Base-by-base conservation (phyloP, 2,329 filamentous ascomycete species). In the Ophiostoma australiae region DNA sequence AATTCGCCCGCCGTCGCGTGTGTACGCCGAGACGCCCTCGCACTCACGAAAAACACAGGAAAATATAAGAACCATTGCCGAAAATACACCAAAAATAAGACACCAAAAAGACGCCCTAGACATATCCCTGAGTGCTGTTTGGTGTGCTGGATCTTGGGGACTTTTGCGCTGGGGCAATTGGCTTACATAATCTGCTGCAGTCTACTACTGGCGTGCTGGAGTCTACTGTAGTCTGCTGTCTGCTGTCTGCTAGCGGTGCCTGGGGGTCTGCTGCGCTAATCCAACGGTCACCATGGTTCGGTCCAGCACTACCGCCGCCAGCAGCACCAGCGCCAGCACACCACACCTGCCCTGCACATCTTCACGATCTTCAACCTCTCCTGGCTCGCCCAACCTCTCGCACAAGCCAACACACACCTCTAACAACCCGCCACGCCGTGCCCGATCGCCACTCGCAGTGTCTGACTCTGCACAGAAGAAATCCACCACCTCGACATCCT, bases 371-470 rank as follows among this genome's bases (percentile, higher is more conserved):
- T 37, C 61, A 31, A 11, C 33, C 17, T 39, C 61, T 39, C 7
- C 31, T 11, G 33, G 8, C 31, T 31, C 31, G 31, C 10, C 61
- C 61, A 39, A 31, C 15, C 17, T 20, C 35, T 13, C 10, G 39
- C 39, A 10, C 15, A 41, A 41, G 35, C 27, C 27, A 35, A 5
- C 58, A 35, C 27, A 63, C 27, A 17, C 58, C 27, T 31, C 35
- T n/a, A 66, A 17, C 35, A 66, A 66, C 33, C 17, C 63, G 63
- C 63, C 35, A 39, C 63, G 63, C 63, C 63, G 63, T 66, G 33
- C 63, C 41, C 63, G n/a, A n/a, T 66, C 63, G 2, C 41, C 63
- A 4, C 35, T 66, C 3, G 10, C 13, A 15, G 63, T 39, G 1
- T 39, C 58, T 20, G 58, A 63, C 58, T 4, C 27, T 13, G 2